Evolutionary conservation across 495 filamentous ascomycete species (phyloP).

Genomic region (Thermothielavioides terrestris): DNA sequence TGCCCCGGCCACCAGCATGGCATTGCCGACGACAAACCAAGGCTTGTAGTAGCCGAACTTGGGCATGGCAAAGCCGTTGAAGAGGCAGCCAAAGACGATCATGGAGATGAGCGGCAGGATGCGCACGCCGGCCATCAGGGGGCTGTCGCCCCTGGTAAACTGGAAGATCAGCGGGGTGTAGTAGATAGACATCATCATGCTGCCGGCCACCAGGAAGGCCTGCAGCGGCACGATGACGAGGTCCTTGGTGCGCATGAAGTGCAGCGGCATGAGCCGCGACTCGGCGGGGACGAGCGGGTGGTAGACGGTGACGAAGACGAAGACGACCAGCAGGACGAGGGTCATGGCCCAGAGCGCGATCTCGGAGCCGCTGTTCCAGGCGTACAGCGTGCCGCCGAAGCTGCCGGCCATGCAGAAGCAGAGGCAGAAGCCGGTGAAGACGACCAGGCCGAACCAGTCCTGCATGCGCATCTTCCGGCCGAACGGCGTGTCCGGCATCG

Average conservation of each 20-base stretch:
- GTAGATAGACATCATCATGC: slow-evolving; percentile 22
- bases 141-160: slow-evolving; percentile 42
- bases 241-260: slow-evolving; percentile 35
- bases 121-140: slow-evolving; percentile 43
- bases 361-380: slow-evolving; percentile 43
- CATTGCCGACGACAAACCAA: slow-evolving; percentile 45
- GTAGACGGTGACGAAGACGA: slow-evolving; percentile 39
- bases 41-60: slow-evolving; percentile 47
- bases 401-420: slow-evolving; percentile 41
- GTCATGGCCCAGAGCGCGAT: slow-evolving; percentile 45
- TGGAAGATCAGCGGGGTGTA: slow-evolving; percentile 52
- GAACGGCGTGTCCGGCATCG: slow-evolving; percentile 24
- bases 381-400: slow-evolving; percentile 46
- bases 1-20: slow-evolving; percentile 39
- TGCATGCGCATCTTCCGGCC: slow-evolving; percentile 22
- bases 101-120: slow-evolving; percentile 50
- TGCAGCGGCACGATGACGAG: slow-evolving; percentile 32
- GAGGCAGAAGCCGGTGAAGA: slow-evolving; percentile 32
- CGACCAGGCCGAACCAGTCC: slow-evolving; percentile 35
- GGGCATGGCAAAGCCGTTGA: slow-evolving; percentile 44
- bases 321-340: slow-evolving; percentile 29
- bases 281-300: slow-evolving; percentile 35
- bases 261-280: slow-evolving; percentile 38
- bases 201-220: slow-evolving; percentile 20
- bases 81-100: slow-evolving; percentile 35